Evolutionary conservation across 495 filamentous ascomycete genomes (phyloP), one percentile per base, ranked within the genome.

Genomic region (Oidiodendron maius): DNA sequence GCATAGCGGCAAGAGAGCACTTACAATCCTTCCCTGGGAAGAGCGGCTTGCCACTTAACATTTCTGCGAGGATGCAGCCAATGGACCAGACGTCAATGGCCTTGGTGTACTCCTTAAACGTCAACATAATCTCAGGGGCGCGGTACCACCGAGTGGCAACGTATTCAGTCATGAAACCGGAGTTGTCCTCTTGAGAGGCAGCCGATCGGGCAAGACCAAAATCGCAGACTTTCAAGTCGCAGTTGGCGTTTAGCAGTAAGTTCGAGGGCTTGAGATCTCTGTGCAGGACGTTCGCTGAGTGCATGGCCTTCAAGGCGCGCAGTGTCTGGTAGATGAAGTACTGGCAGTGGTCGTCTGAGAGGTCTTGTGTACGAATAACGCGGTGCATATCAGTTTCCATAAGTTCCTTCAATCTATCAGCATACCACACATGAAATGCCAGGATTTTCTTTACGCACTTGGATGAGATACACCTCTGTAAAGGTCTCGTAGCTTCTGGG

Each of bases 371-470:
- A 50, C 94, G 91, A 58, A 99, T 99, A 51, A 99, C 94, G 39
- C 94, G 84, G 64, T 99, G 94, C 94, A 99, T 99, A 60, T 99
- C 94, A 21, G 94, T 99, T 71, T 99, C 94, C 94, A 99, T 99
- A 50, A 99, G 80, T 68, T 99, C 94, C 90, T 95, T 5, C 35
- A 26, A 28, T 3, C 35, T 12, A 35, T 55, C 16, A 59, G 51
- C 34, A 55, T 40, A 23, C 24, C 18, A 49, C 10, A 40, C 12
- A 40, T 10, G 6, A 18, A 17, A 40, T 40, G 6, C 28, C 32
- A 10, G 21, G n/a, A n/a, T n/a, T 17, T 17, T 26, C 24, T 4
- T 37, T n/a, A 52, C 74, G 43, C 76, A 95, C 89, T 76, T 98
- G 93, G 55, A 99, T 97, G 51, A 99, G 82, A 67, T 99, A 99